A percentile compares a stretch with the other conserved stretches of the same genome.
Conservation (phyloP, 108 stramenopile genomes). For the Nitzschia palea region DNA sequence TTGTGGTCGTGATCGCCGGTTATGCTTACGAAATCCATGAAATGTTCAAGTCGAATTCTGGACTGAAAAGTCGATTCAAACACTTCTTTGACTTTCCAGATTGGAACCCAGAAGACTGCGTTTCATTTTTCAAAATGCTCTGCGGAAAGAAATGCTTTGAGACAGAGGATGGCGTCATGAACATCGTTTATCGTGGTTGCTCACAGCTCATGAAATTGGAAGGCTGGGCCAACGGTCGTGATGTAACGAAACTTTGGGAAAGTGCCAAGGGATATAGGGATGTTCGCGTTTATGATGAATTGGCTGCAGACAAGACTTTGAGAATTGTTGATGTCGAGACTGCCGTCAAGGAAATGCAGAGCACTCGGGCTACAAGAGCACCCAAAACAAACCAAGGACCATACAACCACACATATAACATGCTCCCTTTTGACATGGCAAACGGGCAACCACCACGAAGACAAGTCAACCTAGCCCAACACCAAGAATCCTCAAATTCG, state of each 20-base stretch:
- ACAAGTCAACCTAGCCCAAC: neutral
- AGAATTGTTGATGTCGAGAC: neutral
- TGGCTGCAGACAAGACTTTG: neutral
- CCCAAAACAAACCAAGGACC: too few relatives aligned
- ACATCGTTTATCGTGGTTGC: neutral
- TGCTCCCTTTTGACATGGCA: neutral
- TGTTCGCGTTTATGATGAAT: constrained; percentile 1
- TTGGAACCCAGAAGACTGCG: constrained; percentile 37
- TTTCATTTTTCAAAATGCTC: constrained; percentile 20
- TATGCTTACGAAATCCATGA: constrained; percentile 49
- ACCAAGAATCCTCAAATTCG: neutral
- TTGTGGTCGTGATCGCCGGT: constrained; percentile 52
- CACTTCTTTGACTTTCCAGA: constrained; percentile 37
- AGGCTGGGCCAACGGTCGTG: constrained; percentile 27
- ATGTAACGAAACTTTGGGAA: constrained; percentile 25
- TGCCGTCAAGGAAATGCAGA: neutral
- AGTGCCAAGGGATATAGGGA: constrained; percentile 12
- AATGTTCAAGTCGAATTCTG: constrained; percentile 49
- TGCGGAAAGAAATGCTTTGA: neutral
- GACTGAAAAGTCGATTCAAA: constrained; percentile 52
- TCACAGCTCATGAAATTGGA: neutral
- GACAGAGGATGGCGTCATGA: neutral
- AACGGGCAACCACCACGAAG: neutral
- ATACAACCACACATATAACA: neutral
- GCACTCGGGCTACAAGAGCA: neutral